A percentile compares a stretch with the other conserved stretches of the same genome.
phyloP scores from a whole-genome alignment of 176 grass and related monocot genomes.

The Zizania latifolia region DNA sequence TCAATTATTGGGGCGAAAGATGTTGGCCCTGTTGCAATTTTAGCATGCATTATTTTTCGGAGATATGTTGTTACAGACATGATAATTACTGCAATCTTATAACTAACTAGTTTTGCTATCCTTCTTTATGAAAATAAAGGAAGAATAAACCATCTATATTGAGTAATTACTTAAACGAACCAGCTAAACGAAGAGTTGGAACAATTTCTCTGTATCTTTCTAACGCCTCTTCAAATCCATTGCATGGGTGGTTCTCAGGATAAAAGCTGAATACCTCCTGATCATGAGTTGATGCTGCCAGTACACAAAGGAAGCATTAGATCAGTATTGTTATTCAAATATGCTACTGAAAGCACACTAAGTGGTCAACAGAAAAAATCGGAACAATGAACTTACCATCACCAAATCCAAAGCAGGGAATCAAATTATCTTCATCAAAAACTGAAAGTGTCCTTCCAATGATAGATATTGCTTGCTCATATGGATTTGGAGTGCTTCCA shows the following conservation, averaged over 20 bases:
- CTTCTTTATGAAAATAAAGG: slow-evolving; percentile 9
- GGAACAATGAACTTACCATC: slow-evolving; percentile 53
- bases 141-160: slow-evolving; percentile 5
- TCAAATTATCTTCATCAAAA: slow-evolving; percentile 92
- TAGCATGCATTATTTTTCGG: slow-evolving; percentile 18
- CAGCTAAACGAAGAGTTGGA: slow-evolving; percentile 86
- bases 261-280: slow-evolving; percentile 96
- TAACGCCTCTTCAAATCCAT: slow-evolving; percentile 88
- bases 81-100: not conserved
- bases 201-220: slow-evolving; percentile 82
- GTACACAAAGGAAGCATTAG: slow-evolving; percentile 20
- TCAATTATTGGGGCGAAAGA: slow-evolving; percentile 94
- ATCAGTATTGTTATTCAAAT: slow-evolving; percentile 13
- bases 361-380: slow-evolving; percentile 4
- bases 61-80: not conserved
- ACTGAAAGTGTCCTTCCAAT: slow-evolving; percentile 82
- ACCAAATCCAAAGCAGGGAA: slow-evolving; percentile 91
- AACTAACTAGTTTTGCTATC: slow-evolving; percentile 13
- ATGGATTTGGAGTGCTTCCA: slow-evolving; percentile 63
- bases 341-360: slow-evolving; percentile 5
- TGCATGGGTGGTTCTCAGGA: slow-evolving; percentile 64
- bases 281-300: slow-evolving; percentile 89
- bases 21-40: slow-evolving; percentile 71
- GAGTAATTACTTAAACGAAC: slow-evolving; percentile 32
- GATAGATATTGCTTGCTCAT: slow-evolving; percentile 93